These are phyloP conservation scores for Coniosporium apollinis DNA, from an alignment of 495 filamentous ascomycete species.

Conservation along the genomic window DNA sequence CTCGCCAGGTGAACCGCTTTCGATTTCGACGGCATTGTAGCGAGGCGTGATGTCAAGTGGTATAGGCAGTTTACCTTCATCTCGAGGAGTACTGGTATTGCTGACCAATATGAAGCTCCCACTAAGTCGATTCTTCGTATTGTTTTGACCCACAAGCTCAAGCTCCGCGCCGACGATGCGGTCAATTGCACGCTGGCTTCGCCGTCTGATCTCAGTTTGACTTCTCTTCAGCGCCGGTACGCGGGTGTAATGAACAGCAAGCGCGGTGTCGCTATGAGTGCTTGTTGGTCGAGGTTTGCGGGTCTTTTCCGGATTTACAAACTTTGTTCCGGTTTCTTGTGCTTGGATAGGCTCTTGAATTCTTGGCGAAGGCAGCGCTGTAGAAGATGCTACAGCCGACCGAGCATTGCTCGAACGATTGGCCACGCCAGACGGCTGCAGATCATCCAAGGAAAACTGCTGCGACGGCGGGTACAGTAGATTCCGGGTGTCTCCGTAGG, in stretches of 20 bases:
- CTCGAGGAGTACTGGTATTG: slow-evolving; percentile 3
- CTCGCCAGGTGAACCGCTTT: no score
- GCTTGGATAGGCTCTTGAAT: not conserved
- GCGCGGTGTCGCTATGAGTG: no score
- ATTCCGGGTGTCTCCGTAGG: slow-evolving; percentile 19
- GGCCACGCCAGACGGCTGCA: not conserved
- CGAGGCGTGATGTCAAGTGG: no score
- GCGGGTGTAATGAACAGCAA: no score
- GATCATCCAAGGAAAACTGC: slow-evolving; percentile 5
- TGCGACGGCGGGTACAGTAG: slow-evolving; percentile 3
- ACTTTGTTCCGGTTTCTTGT: not conserved
- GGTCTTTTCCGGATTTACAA: not conserved
- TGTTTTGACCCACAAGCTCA: no score
- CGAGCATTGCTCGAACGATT: not conserved
- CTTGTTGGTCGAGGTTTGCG: no score
- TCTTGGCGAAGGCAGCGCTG: not conserved
- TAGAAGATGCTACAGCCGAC: not conserved
- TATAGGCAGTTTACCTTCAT: not conserved
- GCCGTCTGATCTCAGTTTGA: no score
- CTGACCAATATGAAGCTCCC: slow-evolving; percentile 6
- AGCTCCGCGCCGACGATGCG: no score
- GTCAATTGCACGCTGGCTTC: no score
- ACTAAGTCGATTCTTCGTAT: slow-evolving; percentile 7
- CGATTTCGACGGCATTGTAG: no score
- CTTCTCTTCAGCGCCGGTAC: no score